Evolutionary conservation across 2,329 filamentous ascomycete genomes (phyloP).

Genomic region (Cryphonectria japonica): DNA sequence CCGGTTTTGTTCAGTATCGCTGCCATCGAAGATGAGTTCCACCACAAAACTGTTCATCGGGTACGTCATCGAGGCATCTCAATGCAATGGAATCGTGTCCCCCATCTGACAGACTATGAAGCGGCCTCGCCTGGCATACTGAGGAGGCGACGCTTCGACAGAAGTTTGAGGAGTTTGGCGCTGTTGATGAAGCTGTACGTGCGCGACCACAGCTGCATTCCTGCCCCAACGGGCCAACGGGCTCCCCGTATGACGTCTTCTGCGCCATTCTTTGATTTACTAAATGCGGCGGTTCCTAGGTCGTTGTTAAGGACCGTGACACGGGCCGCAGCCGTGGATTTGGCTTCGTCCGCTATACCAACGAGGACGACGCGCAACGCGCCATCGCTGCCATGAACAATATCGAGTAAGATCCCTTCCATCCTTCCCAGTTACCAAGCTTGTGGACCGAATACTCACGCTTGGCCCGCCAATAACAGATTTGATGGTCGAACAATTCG

Average conservation of each 20-base stretch:
- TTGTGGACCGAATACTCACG: neutral
- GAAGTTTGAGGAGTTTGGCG: slow-evolving; percentile 92
- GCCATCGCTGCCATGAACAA: slow-evolving; percentile 85
- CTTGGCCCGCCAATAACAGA: slow-evolving; percentile 47
- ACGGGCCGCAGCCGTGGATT: slow-evolving; percentile 96
- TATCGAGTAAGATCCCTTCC: slow-evolving; percentile 69
- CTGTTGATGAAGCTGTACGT: slow-evolving; percentile 94
- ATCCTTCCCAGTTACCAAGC: neutral
- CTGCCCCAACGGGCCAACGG: neutral
- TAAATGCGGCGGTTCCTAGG: slow-evolving; percentile 54
- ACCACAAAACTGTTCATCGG: slow-evolving; percentile 88
- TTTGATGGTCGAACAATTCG: slow-evolving; percentile 95
- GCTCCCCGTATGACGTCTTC: neutral
- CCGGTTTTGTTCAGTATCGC: slow-evolving; percentile 23
- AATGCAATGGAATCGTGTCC: slow-evolving; percentile 14
- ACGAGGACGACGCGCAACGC: slow-evolving; percentile 74
- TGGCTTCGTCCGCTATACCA: slow-evolving; percentile 89
- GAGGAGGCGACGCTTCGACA: slow-evolving; percentile 83
- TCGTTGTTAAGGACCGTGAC: slow-evolving; percentile 97
- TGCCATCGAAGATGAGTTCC: slow-evolving; percentile 61
- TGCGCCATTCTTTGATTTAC: neutral
- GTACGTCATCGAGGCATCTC: slow-evolving; percentile 55
- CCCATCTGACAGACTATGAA: slow-evolving; percentile 43
- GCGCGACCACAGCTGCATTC: neutral
- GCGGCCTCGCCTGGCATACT: slow-evolving; percentile 98